Evolutionary conservation across 192 early-diverging fungal species (phyloP), one percentile per base, ranked within the genome.

Genomic region (Podila minutissima): DNA sequence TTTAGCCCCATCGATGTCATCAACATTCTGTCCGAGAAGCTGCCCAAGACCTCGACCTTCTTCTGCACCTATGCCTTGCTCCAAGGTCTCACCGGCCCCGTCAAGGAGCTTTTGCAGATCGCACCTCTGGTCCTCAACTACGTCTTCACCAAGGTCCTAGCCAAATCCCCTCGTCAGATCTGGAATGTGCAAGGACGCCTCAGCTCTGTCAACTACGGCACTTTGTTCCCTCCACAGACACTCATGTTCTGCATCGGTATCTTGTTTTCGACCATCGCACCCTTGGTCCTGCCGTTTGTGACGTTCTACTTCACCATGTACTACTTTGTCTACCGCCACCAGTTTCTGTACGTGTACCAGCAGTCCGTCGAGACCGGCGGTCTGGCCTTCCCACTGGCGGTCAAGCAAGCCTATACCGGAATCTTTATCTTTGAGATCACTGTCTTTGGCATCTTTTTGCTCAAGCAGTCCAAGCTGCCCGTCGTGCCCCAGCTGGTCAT

Each of bases 21-120:
- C 66, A 62, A 65, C 17, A 88, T 83, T 28, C 61, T 94, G 1
- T 88, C 90, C n/a, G 49, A 55, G 20, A 84, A 84, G 2, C 84
- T 98, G 4, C 96, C 96, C 20, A 77, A 83, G 46, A 91, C 91
- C 9, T 92, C 94, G 2, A 93, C 90, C 49, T 95, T 93, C 84
- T 97, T 96, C 67, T 85, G 95, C 46, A 94, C 94, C 19, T 98
- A 94, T 71, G 89, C 96, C 20, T 65, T 96, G 83, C 88, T 98
- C 35, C 71, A 66, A 13, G 85, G 92, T 2, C 77, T 94, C 29
- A 76, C 89, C 4, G 87, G 89, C 31, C 88, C 94, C 0, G 86
- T 91, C 15, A 79, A 86, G 48, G 89, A 92, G 68, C 69, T 96
- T 12, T 60, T 93, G 20, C 95, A 95, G 81, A 73, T 93, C 15